A percentile compares a stretch with the other conserved stretches of the same genome.
Conservation (phyloP, 805 yeast genomes). For the Starmera dryadoides region DNA sequence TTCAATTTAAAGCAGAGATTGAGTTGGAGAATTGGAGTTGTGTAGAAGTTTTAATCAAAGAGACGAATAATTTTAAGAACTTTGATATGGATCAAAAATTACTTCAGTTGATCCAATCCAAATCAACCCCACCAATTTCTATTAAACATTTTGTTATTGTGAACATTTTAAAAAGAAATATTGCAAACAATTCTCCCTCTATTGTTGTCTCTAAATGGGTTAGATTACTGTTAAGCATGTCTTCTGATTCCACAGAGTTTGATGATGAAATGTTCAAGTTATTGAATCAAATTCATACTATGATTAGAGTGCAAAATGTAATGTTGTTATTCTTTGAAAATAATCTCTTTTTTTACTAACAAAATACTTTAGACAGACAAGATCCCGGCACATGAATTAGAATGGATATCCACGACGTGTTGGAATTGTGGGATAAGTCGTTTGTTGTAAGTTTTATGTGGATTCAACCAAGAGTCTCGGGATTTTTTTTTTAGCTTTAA, state of each 20-base stretch:
- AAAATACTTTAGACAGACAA: neutral
- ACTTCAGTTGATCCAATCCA: neutral
- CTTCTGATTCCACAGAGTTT: neutral
- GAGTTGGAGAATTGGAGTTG: slow-evolving; percentile 15
- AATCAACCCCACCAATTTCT: neutral
- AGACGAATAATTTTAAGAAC: slow-evolving; percentile 6
- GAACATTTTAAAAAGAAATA: slow-evolving; percentile 17
- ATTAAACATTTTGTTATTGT: slow-evolving; percentile 9
- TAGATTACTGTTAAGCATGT: slow-evolving; percentile 15
- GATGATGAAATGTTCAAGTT: slow-evolving; percentile 2
- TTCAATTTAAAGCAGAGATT: slow-evolving; percentile 20
- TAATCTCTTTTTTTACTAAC: neutral
- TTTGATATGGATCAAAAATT: neutral
- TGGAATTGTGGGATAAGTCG: slow-evolving; percentile 32
- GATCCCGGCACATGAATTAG: slow-evolving; percentile 23
- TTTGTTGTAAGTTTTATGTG: slow-evolving; percentile 4
- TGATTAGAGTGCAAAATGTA: slow-evolving; percentile 3
- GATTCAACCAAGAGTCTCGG: too few relatives aligned
- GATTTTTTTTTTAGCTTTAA: neutral
- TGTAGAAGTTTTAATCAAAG: slow-evolving; percentile 14
- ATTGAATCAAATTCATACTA: slow-evolving; percentile 3
- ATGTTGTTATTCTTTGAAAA: neutral
- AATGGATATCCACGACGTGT: slow-evolving; percentile 27
- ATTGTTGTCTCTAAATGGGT: slow-evolving; percentile 22
- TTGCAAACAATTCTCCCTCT: slow-evolving; percentile 10